Evolutionary conservation across 176 grass and related monocot species (phyloP), one percentile per base, ranked within the genome.

Genomic region (Pontederia paniculata): DNA sequence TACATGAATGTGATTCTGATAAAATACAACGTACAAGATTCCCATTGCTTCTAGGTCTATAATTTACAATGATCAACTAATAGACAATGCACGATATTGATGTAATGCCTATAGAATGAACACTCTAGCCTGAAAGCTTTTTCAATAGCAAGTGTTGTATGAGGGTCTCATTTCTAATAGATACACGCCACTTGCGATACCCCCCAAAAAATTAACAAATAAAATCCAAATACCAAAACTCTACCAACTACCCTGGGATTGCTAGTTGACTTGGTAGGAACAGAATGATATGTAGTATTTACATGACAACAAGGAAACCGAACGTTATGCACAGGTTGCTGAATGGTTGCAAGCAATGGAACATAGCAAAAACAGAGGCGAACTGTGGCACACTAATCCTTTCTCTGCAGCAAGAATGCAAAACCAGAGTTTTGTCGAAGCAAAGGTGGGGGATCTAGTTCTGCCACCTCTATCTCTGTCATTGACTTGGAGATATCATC

Each of bases 371-470:
- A 42, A 4, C 5, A 9, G 23, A 9, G 23, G 41, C 3, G 14
- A 41, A 44, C 45, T 15, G 1, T 23, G 13, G 28, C 59, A 42
- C 44, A 73, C 71, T 88, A 82, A 50, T 85, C 78, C 61, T 74
- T 59, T 72, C 89, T 82, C 68, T 85, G 84, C 58, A 84, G 83
- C 74, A 95, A 82, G 88, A 95, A 95, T 17, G 84, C 84, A 85
- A 95, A 95, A 75, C 65, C 71, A 71, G 89, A 78, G 75, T 95
- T 83, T 62, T 88, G 76, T 67, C 45, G 74, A 58, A 95, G 74
- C 70, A 81, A 81, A 57, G 69, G 50, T 44, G 86, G 69, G 48
- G 88, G 77, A 58, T 95, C 89, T 2, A 78, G 69, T 52, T 77
- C 81, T 77, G 66, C 70, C 62, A 85, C 47, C 55, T 95, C 84